Evolutionary conservation across 176 grass and related monocot species (phyloP), one percentile per base, ranked within the genome.

Genomic region (Saccharum officinarum): DNA sequence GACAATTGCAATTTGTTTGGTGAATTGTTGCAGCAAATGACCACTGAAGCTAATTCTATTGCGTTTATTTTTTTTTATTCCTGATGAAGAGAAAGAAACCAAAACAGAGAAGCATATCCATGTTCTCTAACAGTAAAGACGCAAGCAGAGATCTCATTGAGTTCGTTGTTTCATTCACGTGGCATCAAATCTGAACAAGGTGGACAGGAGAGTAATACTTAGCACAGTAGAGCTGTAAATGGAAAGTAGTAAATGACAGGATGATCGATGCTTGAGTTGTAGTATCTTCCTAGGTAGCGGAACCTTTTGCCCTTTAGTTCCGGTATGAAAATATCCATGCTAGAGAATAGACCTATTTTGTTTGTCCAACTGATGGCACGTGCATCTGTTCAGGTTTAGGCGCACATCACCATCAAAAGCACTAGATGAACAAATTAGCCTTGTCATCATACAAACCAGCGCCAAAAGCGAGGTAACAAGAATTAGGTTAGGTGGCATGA

Each of bases 401-500:
- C 79, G 20, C 41, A 40, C 16, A 63, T 78, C 37, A 1, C 67
- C 54, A 84, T 83, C 80, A 64, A 25, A 78, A 14, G n/a, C 45
- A 39, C 69, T 84, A 69, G 11, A 28, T 34, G 82, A 23, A 76
- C 30, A 69, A 77, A 77, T 76, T 70, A 85, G 39, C 15, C 39
- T 81, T 33, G 39, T 1, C 69, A 89, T 62, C 61, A 76, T 26
- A 33, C 13, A 66, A 81, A 25, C 5, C 20, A 74, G 18, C 62
- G 52, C 40, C 71, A 77, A 82, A 89, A 71, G 63, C 1, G 65
- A 63, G 38, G 60, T 59, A 73, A 54, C 75, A 84, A 10, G 10
- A 61, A 65, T 71, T 82, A 71, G 88, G 78, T 81, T 86, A 77
- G 88, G 83, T 89, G 78, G 78, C 71, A 86, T 65, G 78, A 37